These are phyloP conservation scores for Alternaria angustiovoidea DNA, from an alignment of 2,329 filamentous ascomycete genomes.

Conservation along the genomic window DNA sequence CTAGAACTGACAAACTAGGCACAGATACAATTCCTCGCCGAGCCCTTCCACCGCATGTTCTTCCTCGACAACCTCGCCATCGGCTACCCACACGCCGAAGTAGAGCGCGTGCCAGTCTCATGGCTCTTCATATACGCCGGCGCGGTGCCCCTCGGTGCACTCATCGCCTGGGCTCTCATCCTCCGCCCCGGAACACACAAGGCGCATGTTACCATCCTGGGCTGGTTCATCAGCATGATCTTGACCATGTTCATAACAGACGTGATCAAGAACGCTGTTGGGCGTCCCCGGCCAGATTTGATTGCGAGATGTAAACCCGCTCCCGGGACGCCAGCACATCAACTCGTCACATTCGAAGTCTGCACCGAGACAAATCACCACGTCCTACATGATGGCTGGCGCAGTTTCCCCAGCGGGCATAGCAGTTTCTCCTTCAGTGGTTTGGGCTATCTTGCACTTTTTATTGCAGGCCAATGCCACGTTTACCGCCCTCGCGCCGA, in stretches of 20 bases:
- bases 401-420: conserved; percentile 83
- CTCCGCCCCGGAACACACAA: conserved; percentile 75
- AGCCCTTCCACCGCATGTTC: conserved; percentile 96
- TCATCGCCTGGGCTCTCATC: conserved; percentile 71
- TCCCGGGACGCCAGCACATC: conserved; percentile 62
- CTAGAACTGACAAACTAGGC: conserved; percentile 18
- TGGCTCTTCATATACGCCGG: conserved; percentile 84
- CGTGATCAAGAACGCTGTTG: conserved; percentile 84
- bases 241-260: conserved; percentile 87
- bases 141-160: conserved; percentile 71
- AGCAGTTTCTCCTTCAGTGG: conserved; percentile 81
- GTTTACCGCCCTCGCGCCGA: conserved; percentile 67
- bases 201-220: conserved; percentile 83
- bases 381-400: conserved; percentile 81
- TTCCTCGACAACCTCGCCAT: conserved; percentile 84
- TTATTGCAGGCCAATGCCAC: conserved; percentile 71
- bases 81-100: conserved; percentile 82
- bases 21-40: conserved; percentile 72
- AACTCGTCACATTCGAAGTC: conserved; percentile 68
- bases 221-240: conserved; percentile 75
- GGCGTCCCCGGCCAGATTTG: conserved; percentile 83
- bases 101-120: conserved; percentile 81
- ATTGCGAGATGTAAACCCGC: conserved; percentile 84
- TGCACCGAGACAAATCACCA: conserved; percentile 77
- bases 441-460: conserved; percentile 76